phyloP scores from a whole-genome alignment of 257 asterid genomes.

The Catharanthus roseus region DNA sequence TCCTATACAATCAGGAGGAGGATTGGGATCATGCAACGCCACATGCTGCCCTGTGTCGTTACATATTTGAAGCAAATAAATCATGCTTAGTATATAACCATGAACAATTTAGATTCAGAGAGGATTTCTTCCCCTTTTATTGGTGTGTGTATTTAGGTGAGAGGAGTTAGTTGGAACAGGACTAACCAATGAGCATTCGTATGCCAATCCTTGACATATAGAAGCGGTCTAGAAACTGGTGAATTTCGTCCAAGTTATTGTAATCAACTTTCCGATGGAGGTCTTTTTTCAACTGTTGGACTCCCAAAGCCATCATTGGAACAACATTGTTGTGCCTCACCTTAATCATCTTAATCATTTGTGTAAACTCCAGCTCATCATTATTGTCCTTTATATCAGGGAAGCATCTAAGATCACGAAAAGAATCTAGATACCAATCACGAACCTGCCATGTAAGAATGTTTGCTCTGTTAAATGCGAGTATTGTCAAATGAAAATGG shows the following conservation, averaged over 20 bases:
- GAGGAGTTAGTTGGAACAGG: background rate
- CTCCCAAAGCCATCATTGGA: slow-evolving; percentile 97
- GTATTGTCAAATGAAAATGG: background rate
- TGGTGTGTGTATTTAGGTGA: background rate
- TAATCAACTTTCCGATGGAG: slow-evolving; percentile 50
- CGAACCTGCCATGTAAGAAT: slow-evolving; percentile 30
- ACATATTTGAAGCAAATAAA: slow-evolving; percentile 12
- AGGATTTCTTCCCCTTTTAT: too few relatives aligned
- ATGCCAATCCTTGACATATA: slow-evolving; percentile 93
- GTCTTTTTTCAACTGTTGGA: slow-evolving; percentile 82
- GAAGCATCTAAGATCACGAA: slow-evolving; percentile 79
- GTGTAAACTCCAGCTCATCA: slow-evolving; percentile 71
- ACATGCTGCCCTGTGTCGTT: slow-evolving; percentile 86
- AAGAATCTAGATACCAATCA: slow-evolving; percentile 96
- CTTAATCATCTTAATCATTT: slow-evolving; percentile 83
- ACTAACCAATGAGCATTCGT: slow-evolving; percentile 93
- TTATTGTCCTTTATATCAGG: slow-evolving; percentile 54
- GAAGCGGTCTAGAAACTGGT: slow-evolving; percentile 83
- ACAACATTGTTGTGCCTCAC: slow-evolving; percentile 96
- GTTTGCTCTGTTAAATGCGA: background rate
- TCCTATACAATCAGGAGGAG: slow-evolving; percentile 78
- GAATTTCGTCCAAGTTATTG: slow-evolving; percentile 65
- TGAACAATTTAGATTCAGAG: too few relatives aligned
- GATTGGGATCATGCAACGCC: slow-evolving; percentile 87
- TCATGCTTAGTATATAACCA: slow-evolving; percentile 15